Percentiles rank a stretch among this genome's conserved stretches.
phyloP scores from a whole-genome alignment of 768 basidiomycete genomes.

The Flagelloscypha sp. region DNA sequence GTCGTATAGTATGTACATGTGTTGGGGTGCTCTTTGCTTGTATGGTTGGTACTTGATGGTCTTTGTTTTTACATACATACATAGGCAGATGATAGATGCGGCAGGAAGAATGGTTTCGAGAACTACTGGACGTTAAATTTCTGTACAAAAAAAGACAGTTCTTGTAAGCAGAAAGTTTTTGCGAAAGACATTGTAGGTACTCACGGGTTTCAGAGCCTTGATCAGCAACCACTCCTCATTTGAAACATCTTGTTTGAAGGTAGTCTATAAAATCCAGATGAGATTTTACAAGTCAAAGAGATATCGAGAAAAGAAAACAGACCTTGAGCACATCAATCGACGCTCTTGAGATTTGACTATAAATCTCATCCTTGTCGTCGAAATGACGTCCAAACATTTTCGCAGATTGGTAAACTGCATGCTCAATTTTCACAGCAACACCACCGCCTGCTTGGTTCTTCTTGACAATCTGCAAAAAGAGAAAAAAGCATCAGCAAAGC shows the following conservation, averaged over 20 bases:
- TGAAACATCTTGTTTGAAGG: constrained; percentile 83
- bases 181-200: constrained; percentile 17
- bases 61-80: too few relatives aligned
- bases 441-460: constrained; percentile 92
- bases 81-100: too few relatives aligned
- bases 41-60: too few relatives aligned
- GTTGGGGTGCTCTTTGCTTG: too few relatives aligned
- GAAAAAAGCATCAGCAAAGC: constrained; percentile 1
- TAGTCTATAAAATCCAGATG: constrained; percentile 37
- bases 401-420: constrained; percentile 89
- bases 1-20: too few relatives aligned
- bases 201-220: constrained; percentile 73
- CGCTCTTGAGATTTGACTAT: constrained; percentile 83
- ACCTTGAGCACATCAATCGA: constrained; percentile 97
- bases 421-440: constrained; percentile 97
- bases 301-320: constrained; percentile 7
- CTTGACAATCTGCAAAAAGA: constrained; percentile 63
- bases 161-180: not conserved
- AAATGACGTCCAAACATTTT: constrained; percentile 97
- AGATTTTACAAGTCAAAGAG: constrained; percentile 5
- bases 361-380: constrained; percentile 89
- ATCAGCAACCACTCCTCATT: constrained; percentile 93
- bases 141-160: constrained; percentile 11
- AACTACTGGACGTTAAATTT: constrained; percentile 23
- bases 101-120: too few relatives aligned